Evolutionary conservation across 1,284 basidiomycete species (phyloP).

Genomic region (Leccinum fuscescens): DNA sequence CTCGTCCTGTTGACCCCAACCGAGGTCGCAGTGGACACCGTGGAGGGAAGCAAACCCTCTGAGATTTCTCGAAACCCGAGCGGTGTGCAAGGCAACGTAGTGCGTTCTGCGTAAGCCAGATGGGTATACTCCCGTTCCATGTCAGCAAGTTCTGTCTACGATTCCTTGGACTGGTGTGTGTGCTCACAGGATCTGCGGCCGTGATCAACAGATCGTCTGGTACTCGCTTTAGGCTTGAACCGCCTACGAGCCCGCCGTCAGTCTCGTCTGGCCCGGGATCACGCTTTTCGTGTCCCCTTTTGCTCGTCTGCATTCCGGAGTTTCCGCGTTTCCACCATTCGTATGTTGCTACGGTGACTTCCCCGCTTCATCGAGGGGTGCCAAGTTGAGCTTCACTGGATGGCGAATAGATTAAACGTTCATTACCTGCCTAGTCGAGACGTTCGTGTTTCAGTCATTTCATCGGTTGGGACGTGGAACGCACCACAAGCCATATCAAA

Average conservation of each 20-base stretch:
- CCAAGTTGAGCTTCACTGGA: constrained; percentile 9
- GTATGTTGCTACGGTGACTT: constrained; percentile 25
- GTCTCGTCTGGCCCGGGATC: not conserved
- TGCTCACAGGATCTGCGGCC: constrained; percentile 27
- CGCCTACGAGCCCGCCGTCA: not conserved
- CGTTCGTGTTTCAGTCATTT: not conserved
- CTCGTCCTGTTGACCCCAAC: not conserved
- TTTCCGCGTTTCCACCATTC: constrained; percentile 31
- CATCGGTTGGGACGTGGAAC: constrained; percentile 3
- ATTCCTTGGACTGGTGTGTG: not conserved
- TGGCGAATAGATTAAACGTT: not conserved
- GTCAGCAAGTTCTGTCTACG: not conserved
- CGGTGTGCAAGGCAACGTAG: constrained; percentile 44
- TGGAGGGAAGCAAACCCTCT: constrained; percentile 43
- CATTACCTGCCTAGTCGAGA: constrained; percentile 26
- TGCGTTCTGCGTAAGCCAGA: constrained; percentile 49
- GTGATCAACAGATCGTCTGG: constrained; percentile 21
- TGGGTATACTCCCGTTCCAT: constrained; percentile 44
- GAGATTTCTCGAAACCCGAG: constrained; percentile 56
- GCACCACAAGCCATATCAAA: constrained; percentile 33
- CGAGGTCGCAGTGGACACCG: constrained; percentile 19
- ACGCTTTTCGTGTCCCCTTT: not conserved
- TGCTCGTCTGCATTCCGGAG: constrained; percentile 9
- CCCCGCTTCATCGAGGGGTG: constrained; percentile 20
- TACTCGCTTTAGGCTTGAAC: not conserved